Conservation (phyloP, 192 early-diverging fungal genomes). For the Cladochytrium replicatum region DNA sequence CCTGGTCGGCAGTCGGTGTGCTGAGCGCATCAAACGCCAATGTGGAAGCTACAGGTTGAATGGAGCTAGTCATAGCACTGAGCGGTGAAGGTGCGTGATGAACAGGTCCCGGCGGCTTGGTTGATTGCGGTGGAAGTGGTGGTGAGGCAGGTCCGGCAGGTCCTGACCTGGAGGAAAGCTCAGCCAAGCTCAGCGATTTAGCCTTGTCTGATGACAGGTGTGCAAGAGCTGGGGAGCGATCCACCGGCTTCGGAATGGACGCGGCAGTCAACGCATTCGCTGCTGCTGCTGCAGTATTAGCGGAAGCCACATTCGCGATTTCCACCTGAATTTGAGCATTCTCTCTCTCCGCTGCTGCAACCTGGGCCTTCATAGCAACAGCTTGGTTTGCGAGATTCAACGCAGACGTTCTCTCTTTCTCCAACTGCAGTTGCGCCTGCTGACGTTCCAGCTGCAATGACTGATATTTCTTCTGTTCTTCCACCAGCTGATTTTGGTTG, state of each 20-base stretch:
- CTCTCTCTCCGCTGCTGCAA: background rate
- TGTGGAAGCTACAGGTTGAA: too few species aligned
- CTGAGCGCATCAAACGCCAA: too few species aligned
- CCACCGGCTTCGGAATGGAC: background rate
- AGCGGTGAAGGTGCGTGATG: too few species aligned
- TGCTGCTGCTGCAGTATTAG: background rate
- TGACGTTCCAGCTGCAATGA: slow-evolving; percentile 38
- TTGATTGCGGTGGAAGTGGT: too few species aligned
- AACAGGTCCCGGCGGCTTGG: too few species aligned
- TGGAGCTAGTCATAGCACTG: too few species aligned
- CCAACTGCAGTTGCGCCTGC: slow-evolving; percentile 9
- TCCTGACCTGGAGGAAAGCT: too few species aligned
- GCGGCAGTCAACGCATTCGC: background rate
- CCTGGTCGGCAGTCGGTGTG: too few species aligned
- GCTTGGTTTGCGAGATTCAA: slow-evolving; percentile 3
- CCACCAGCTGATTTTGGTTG: slow-evolving; percentile 48
- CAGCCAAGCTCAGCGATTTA: too few species aligned
- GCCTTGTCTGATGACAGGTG: background rate
- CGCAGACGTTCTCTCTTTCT: slow-evolving; percentile 1
- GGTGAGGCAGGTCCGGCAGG: too few species aligned
- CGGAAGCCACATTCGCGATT: background rate
- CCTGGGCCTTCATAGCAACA: background rate
- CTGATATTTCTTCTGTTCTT: slow-evolving; percentile 53
- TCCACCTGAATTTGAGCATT: background rate
- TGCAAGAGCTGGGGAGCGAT: background rate